Base-by-base conservation (phyloP, 2,329 filamentous ascomycete genomes). In the Ophiosphaerella narmari region DNA sequence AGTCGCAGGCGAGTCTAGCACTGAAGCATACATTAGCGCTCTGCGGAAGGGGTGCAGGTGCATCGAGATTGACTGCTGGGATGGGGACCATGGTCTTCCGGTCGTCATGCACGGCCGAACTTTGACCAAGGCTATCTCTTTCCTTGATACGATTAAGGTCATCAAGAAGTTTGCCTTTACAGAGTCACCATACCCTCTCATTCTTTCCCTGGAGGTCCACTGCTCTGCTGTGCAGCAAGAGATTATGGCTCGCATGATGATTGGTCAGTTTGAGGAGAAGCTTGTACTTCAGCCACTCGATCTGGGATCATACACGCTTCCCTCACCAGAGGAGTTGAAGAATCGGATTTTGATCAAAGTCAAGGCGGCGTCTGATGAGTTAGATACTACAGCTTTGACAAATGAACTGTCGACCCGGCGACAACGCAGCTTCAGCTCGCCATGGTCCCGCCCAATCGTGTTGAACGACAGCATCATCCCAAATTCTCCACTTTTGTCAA, bases 51-150 rank as follows among this genome's bases (percentile, higher is more conserved):
- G 92, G 7, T 99, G 94, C 71, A 89, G 94, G 42, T 97, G 94
- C 72, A 87, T 99, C 39, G 94, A 99, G 75, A 91, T 99, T 44
- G 94, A 99, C 74, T 97, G 93, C 74, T 99, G 94, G 94, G 91
- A 99, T 73, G 94, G 94, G 13, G 82, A 84, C 44, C 88, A 96
- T 68, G 91, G 90, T 34, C 85, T 90, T 64, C 94, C 94, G 1
- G 85, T 91, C 45, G 94, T 99, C 29, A 91, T 90, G 54, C 94
- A 99, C 65, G 94, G 94, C 21, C 86, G 87, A 50, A 96, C 92
- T 0, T 81, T 95, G 74, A 97, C 94, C 0, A 93, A 86, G 11
- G 87, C 89, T 50, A 91, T 97, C 47, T 85, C 89, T 33, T 99
- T 99, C 75, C 83, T 86, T 39, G 93, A 97, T 72, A 93, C 93